These are phyloP conservation scores for Alternaria dauci DNA, from an alignment of 2,329 filamentous ascomycete genomes.

Conservation along the genomic window DNA sequence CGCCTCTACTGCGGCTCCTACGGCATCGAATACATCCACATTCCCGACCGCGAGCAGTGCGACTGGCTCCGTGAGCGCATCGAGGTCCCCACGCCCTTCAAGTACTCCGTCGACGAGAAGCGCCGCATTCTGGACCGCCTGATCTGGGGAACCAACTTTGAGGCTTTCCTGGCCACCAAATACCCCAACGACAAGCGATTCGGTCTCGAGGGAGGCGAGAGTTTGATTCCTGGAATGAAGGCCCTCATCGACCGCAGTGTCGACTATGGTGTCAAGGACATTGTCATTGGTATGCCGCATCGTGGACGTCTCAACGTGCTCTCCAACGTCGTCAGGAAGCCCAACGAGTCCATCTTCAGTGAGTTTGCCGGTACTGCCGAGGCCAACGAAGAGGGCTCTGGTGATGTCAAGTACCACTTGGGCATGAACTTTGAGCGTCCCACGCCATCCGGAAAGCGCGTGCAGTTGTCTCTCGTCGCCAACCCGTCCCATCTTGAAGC, in stretches of 20 bases:
- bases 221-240: slow-evolving; percentile 98
- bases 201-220: slow-evolving; percentile 96
- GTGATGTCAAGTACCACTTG: slow-evolving; percentile 99
- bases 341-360: slow-evolving; percentile 99
- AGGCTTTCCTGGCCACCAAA: slow-evolving; percentile 93
- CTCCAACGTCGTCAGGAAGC: slow-evolving; percentile 98
- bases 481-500: slow-evolving; percentile 98
- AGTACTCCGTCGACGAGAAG: slow-evolving; percentile 98
- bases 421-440: slow-evolving; percentile 99
- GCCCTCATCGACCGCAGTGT: slow-evolving; percentile 97
- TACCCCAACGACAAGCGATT: slow-evolving; percentile 99
- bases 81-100: slow-evolving; percentile 93
- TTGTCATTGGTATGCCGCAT: slow-evolving; percentile 99
- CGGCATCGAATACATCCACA: slow-evolving; percentile 98
- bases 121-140: slow-evolving; percentile 94
- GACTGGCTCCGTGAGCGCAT: slow-evolving; percentile 97
- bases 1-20: slow-evolving; percentile 97
- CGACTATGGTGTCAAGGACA: slow-evolving; percentile 98
- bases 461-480: slow-evolving; percentile 97
- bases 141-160: slow-evolving; percentile 98
- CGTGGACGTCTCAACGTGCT: slow-evolving; percentile 97
- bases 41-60: slow-evolving; percentile 95
- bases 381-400: slow-evolving; percentile 92
- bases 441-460: slow-evolving; percentile 96
- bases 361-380: slow-evolving; percentile 91